phyloP scores from a whole-genome alignment of 1,284 basidiomycete species.

The Austropuccinia psidii region DNA sequence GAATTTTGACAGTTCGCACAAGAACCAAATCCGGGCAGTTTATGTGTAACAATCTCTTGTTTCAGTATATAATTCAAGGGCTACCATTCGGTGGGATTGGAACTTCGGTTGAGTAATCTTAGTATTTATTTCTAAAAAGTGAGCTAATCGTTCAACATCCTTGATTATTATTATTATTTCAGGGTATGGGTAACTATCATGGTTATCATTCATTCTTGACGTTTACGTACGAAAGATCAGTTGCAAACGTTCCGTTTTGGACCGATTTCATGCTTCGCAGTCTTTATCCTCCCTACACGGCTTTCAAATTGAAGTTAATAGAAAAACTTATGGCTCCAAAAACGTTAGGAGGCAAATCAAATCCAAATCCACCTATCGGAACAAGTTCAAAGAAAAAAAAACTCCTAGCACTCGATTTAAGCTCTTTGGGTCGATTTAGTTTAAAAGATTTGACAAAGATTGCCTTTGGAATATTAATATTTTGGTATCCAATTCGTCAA shows the following conservation, averaged over 20 bases:
- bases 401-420: too few relatives aligned
- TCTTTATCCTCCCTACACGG: conserved; percentile 48
- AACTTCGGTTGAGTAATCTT: conserved; percentile 39
- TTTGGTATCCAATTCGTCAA: too few relatives aligned
- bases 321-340: conserved; percentile 1
- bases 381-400: too few relatives aligned
- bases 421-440: too few relatives aligned
- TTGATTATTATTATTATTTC: not conserved
- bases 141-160: not conserved
- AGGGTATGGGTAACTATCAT: conserved; percentile 46
- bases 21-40: conserved; percentile 37
- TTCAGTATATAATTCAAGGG: conserved; percentile 44
- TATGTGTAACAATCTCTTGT: conserved; percentile 43
- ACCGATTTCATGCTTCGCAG: conserved; percentile 46
- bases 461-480: too few relatives aligned
- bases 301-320: conserved; percentile 21
- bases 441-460: too few relatives aligned
- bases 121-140: conserved; percentile 16
- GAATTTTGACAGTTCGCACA: conserved; percentile 16
- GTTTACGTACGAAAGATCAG: conserved; percentile 49
- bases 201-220: conserved; percentile 47
- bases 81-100: conserved; percentile 43
- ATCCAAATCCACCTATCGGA: conserved; percentile 5
- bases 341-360: conserved; percentile 14
- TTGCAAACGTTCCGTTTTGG: conserved; percentile 46